phyloP scores from a whole-genome alignment of 495 filamentous ascomycete species.

The Penicillium canescens region DNA sequence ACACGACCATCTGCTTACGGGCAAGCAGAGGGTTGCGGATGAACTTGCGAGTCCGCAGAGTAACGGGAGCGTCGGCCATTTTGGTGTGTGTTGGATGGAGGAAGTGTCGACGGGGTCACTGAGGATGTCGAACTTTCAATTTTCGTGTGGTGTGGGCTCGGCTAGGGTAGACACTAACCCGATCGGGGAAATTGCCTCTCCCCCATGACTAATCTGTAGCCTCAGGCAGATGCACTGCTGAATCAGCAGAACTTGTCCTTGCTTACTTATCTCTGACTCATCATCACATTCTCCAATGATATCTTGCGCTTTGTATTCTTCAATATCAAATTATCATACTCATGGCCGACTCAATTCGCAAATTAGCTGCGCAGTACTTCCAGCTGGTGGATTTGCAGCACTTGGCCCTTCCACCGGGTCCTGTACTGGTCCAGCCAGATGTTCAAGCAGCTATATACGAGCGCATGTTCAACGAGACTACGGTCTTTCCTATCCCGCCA shows the following conservation, averaged over 20 bases:
- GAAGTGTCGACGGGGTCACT: constrained; percentile 25
- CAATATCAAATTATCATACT: constrained; percentile 3
- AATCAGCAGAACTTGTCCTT: not conserved
- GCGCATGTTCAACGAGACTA: constrained; percentile 60
- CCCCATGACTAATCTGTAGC: not conserved
- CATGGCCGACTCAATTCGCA: constrained; percentile 22
- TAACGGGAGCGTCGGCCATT: constrained; percentile 93
- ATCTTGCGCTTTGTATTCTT: constrained; percentile 3
- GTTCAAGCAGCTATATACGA: constrained; percentile 65
- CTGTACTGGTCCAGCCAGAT: constrained; percentile 49
- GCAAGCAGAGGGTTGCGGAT: constrained; percentile 98
- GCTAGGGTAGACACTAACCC: constrained; percentile 40
- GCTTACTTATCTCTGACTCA: constrained; percentile 7
- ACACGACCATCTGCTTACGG: constrained; percentile 99
- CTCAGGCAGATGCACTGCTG: not conserved
- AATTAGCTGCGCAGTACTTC: constrained; percentile 58
- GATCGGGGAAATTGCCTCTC: constrained; percentile 4
- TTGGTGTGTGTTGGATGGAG: constrained; percentile 48
- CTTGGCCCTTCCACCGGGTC: constrained; percentile 55
- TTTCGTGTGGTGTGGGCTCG: constrained; percentile 47
- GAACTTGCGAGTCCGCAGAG: constrained; percentile 99
- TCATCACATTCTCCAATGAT: constrained; percentile 2
- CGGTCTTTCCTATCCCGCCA: constrained; percentile 57
- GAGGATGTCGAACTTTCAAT: constrained; percentile 38
- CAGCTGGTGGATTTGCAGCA: constrained; percentile 60